These are phyloP conservation scores for Phytophthora rubi DNA, from an alignment of 352 stramenopile species.

Conservation along the genomic window DNA sequence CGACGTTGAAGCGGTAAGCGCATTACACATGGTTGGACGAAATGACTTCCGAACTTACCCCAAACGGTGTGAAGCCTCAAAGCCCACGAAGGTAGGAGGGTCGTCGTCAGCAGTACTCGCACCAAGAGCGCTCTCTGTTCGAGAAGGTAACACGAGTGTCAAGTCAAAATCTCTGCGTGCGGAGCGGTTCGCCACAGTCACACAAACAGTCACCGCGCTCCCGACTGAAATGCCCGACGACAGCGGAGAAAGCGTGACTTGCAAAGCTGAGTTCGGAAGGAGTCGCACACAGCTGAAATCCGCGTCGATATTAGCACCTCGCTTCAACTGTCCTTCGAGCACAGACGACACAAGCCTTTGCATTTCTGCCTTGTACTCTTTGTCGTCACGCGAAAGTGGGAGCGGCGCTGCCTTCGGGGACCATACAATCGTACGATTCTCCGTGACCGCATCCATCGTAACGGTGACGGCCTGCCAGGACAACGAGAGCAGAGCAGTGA, in stretches of 20 bases:
- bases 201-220: conserved; percentile 38
- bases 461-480: conserved; percentile 54
- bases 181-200: conserved; percentile 66
- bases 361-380: conserved; percentile 4
- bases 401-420: conserved; percentile 38
- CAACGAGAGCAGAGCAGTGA: conserved; percentile 51
- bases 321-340: conserved; percentile 12
- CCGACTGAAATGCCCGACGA: conserved; percentile 22
- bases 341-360: conserved; percentile 29
- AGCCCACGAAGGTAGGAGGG: conserved; percentile 46
- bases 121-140: conserved; percentile 1
- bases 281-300: conserved; percentile 44
- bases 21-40: conserved; percentile 9
- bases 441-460: conserved; percentile 52
- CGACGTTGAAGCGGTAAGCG: conserved; percentile 8
- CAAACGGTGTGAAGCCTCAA: conserved; percentile 73
- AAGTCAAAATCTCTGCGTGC: conserved; percentile 61
- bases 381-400: conserved; percentile 24
- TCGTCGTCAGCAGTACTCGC: background rate
- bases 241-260: conserved; percentile 50
- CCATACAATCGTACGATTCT: conserved; percentile 77
- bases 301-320: conserved; percentile 17
- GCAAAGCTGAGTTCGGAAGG: conserved; percentile 50
- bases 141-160: conserved; percentile 54
- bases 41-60: conserved; percentile 45